These are phyloP conservation scores for Saccharomycopsis oosterbeekiorum DNA, from an alignment of 805 yeast species.

Conservation along the genomic window DNA sequence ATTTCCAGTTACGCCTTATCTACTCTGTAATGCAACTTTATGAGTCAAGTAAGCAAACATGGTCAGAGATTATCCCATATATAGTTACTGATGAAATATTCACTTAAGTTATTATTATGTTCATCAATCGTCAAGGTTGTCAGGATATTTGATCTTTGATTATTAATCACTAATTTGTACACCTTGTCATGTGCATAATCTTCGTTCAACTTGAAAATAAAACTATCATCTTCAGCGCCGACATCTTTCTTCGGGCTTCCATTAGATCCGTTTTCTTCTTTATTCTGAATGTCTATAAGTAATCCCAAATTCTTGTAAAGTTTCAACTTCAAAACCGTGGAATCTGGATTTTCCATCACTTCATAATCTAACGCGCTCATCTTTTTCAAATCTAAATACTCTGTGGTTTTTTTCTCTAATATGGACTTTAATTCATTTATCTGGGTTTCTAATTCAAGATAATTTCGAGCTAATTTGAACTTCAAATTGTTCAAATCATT, in stretches of 20 bases:
- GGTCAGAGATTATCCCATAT: conserved; percentile 58
- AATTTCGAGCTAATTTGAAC: conserved; percentile 40
- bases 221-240: conserved; percentile 3
- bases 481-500: conserved; percentile 35
- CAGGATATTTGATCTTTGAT: conserved; percentile 12
- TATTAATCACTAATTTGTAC: conserved; percentile 14
- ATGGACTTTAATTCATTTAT: conserved; percentile 33
- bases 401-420: conserved; percentile 30
- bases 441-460: conserved; percentile 39
- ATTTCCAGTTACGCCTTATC: no score
- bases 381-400: conserved; percentile 27
- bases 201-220: conserved; percentile 2
- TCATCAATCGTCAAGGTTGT: conserved; percentile 16
- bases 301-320: conserved; percentile 55
- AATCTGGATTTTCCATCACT: conserved; percentile 32
- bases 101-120: conserved; percentile 40
- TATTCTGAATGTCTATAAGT: conserved; percentile 29
- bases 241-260: neutral
- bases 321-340: conserved; percentile 43
- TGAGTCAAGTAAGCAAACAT: neutral
- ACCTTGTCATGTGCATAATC: conserved; percentile 4
- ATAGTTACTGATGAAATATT: conserved; percentile 61
- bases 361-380: conserved; percentile 26
- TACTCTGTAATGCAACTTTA: no score
- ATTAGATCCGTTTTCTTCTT: conserved; percentile 27